phyloP scores from a whole-genome alignment of 768 basidiomycete genomes.

The Leccinum subgranulosum region DNA sequence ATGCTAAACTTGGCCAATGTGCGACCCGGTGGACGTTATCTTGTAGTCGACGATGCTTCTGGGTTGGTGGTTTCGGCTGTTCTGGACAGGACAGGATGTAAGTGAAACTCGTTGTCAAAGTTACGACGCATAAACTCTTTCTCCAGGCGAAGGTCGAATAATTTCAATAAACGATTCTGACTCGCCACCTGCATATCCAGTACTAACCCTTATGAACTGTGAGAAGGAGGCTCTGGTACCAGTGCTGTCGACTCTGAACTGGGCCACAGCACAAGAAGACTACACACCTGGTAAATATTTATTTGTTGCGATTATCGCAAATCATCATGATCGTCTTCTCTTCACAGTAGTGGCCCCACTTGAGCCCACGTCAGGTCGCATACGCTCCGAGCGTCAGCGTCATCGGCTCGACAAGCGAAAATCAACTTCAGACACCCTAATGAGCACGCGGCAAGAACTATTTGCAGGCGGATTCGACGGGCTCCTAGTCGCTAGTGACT shows the following conservation, averaged over 20 bases:
- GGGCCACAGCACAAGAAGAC: constrained; percentile 82
- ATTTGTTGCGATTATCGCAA: background rate
- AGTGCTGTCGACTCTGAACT: constrained; percentile 73
- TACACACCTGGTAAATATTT: constrained; percentile 58
- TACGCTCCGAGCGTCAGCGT: constrained; percentile 72
- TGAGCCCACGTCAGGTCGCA: constrained; percentile 54
- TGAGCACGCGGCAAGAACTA: constrained; percentile 69
- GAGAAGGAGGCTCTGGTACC: constrained; percentile 47
- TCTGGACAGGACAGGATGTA: constrained; percentile 84
- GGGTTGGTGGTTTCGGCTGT: constrained; percentile 84
- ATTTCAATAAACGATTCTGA: constrained; percentile 87
- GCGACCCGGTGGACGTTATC: constrained; percentile 79
- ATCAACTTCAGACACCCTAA: constrained; percentile 57
- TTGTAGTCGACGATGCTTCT: constrained; percentile 90
- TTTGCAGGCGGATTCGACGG: constrained; percentile 88
- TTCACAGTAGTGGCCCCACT: constrained; percentile 54
- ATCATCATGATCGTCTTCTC: constrained; percentile 2
- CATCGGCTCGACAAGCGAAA: constrained; percentile 75
- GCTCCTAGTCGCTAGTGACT: constrained; percentile 80
- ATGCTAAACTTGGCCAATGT: constrained; percentile 82
- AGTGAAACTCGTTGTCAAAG: constrained; percentile 10
- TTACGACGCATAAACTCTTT: background rate
- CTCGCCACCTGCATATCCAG: constrained; percentile 88
- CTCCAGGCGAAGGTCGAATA: constrained; percentile 71
- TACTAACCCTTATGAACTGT: constrained; percentile 86